phyloP scores from a whole-genome alignment of 805 yeast species.

The Schizosaccharomyces lindneri region DNA sequence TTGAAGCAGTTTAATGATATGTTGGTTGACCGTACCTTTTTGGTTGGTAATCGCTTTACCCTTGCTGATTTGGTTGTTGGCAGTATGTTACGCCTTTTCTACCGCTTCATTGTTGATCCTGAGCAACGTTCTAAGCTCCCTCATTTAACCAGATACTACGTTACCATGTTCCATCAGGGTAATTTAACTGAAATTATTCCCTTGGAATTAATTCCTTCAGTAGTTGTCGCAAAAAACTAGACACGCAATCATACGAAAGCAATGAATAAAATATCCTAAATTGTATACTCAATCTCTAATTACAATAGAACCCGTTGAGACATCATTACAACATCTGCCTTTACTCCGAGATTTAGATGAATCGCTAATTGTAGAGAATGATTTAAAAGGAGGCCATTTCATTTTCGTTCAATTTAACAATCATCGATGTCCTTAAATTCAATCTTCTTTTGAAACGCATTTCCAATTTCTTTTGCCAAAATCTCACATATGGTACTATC shows the following conservation, averaged over 20 bases:
- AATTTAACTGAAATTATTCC: not conserved
- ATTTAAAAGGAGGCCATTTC: not conserved
- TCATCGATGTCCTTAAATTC: not conserved
- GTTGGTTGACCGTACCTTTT: slow-evolving; percentile 35
- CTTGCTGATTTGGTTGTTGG: slow-evolving; percentile 42
- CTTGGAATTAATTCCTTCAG: not conserved
- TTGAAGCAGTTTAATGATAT: slow-evolving; percentile 21
- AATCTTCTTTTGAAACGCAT: not conserved
- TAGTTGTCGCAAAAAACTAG: not conserved
- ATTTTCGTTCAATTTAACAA: not conserved
- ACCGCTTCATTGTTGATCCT: slow-evolving; percentile 32
- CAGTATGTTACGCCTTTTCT: slow-evolving; percentile 27
- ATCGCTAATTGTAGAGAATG: too few species aligned
- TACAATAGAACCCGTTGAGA: too few species aligned
- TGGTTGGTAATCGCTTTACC: slow-evolving; percentile 43
- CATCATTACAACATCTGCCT: too few species aligned
- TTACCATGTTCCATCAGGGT: slow-evolving; percentile 22
- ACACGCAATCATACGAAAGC: not conserved
- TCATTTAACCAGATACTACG: slow-evolving; percentile 43
- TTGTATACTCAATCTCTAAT: too few species aligned
- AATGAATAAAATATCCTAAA: too few species aligned
- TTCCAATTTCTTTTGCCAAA: not conserved
- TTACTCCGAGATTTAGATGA: too few species aligned
- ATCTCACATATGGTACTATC: not conserved
- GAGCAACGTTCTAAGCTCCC: slow-evolving; percentile 45